Conservation (phyloP, 2,329 filamentous ascomycete species). For the Pseudopithomyces chartarum region DNA sequence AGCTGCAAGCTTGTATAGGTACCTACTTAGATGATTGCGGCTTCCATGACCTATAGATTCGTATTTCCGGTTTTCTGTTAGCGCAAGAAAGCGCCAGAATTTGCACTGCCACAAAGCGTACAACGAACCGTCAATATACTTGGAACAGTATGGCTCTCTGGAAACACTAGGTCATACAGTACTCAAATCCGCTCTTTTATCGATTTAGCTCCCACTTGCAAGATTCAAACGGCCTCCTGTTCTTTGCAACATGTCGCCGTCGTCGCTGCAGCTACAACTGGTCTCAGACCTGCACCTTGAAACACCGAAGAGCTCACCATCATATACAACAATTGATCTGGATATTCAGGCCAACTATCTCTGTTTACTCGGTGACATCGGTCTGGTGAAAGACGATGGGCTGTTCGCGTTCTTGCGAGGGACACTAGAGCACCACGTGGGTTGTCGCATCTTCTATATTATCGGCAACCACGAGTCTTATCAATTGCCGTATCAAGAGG, state of each 20-base stretch:
- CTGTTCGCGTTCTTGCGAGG: constrained; percentile 20
- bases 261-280: constrained; percentile 18
- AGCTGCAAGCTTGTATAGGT: too few species aligned
- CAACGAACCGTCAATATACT: too few species aligned
- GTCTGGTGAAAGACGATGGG: constrained; percentile 11
- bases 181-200: too few species aligned
- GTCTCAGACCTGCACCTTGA: constrained; percentile 29
- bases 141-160: too few species aligned
- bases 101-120: neutral
- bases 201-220: too few species aligned
- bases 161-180: too few species aligned
- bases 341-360: constrained; percentile 11
- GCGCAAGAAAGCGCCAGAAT: too few species aligned
- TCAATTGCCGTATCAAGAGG: constrained; percentile 3
- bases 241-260: neutral
- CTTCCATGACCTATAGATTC: too few species aligned
- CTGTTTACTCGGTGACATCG: constrained; percentile 25
- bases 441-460: constrained; percentile 20
- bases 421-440: constrained; percentile 7
- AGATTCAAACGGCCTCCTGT: too few species aligned
- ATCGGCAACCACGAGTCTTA: constrained; percentile 28
- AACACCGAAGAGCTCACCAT: constrained; percentile 15
- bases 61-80: too few species aligned
- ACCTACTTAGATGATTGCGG: too few species aligned
- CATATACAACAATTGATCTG: constrained; percentile 7